Base-by-base conservation (phyloP, 192 early-diverging fungal genomes). In the Coemansia aciculifera region DNA sequence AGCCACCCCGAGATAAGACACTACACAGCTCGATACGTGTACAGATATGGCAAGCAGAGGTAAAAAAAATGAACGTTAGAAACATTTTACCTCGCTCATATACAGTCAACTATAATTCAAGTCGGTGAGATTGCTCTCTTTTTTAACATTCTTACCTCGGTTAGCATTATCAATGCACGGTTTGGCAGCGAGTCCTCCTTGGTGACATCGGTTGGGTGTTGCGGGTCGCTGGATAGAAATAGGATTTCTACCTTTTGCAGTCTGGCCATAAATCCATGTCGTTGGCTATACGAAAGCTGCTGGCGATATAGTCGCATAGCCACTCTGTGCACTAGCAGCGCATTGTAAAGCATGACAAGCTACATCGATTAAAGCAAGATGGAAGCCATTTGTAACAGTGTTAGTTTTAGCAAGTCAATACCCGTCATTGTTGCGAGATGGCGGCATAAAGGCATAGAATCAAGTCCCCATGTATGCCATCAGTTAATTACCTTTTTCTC, bases 321-420 rank as follows among this genome's bases (percentile, higher is more conserved):
- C 6, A 44, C 62, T 1, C 68, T 71, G 46, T 82, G 79, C 4
- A 82, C 52, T 17, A 74, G 71, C 12, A 82, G 63, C 17, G 62
- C 63, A 36, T 82, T 77, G 39, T 82, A 82, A 7, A 82, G 49
- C 21, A 82, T 39, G 0, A 62, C 59, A 2, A 82, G 49, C 74
- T 80, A 80, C 27, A 62, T 27, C 15, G 2, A 32, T 40, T 3
- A n/a, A 11, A 44, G 1, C 2, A 56, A 21, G 52, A 7, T 3
- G 39, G 13, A 24, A 7, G 34, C 34, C 6, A 36, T 0, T 36
- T 36, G 34, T 8, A 36, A 9, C 34, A 36, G 15, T 56, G 29
- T 17, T 21, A 19, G n/a, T 21, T 21, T 48, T 21, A 48, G 46
- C 19, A 48, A 21, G 43, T 19, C n/a, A 48, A 1, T 48, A 19